Percentiles rank a stretch among this genome's conserved stretches.
phyloP scores from a whole-genome alignment of 441 rosid species.

The Erysimum pusillum region DNA sequence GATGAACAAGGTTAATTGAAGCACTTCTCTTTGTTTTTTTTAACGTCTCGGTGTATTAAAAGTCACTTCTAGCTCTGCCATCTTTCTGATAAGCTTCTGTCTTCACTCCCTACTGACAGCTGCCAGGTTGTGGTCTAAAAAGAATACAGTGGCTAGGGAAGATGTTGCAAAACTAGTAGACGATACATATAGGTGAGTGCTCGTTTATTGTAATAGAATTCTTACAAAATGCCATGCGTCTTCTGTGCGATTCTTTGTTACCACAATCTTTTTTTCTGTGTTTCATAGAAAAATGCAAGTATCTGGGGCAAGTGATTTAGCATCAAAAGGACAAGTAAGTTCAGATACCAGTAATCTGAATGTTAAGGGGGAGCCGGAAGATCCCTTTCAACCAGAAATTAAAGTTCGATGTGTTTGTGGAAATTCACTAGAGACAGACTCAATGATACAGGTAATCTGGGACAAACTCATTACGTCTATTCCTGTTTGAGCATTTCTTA shows the following conservation, averaged over 20 bases:
- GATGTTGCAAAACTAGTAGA: conserved; percentile 90
- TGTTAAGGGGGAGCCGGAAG: conserved; percentile 76
- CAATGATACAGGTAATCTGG: conserved; percentile 75
- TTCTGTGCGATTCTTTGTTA: conserved; percentile 7
- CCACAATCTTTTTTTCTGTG: conserved; percentile 32
- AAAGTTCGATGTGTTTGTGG: conserved; percentile 98
- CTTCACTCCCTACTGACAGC: conserved; percentile 40
- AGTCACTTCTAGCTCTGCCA: conserved; percentile 15
- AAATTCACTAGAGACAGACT: conserved; percentile 71
- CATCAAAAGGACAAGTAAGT: conserved; percentile 80
- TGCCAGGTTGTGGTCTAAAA: conserved; percentile 82
- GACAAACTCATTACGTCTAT: not conserved
- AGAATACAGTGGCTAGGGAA: conserved; percentile 73
- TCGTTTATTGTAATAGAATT: not conserved
- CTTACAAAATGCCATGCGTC: not conserved
- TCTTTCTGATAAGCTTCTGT: conserved; percentile 23
- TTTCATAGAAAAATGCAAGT: conserved; percentile 88
- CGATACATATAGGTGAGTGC: conserved; percentile 81
- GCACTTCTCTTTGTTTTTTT: conserved; percentile 15
- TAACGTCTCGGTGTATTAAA: conserved; percentile 5
- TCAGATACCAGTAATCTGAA: conserved; percentile 71
- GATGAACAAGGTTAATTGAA: conserved; percentile 75
- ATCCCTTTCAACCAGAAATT: conserved; percentile 57
- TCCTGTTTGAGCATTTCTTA: conserved; percentile 14
- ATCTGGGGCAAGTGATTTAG: conserved; percentile 88